These are phyloP conservation scores for Pyrenophora graminea DNA, from an alignment of 2,329 filamentous ascomycete genomes.

Conservation along the genomic window DNA sequence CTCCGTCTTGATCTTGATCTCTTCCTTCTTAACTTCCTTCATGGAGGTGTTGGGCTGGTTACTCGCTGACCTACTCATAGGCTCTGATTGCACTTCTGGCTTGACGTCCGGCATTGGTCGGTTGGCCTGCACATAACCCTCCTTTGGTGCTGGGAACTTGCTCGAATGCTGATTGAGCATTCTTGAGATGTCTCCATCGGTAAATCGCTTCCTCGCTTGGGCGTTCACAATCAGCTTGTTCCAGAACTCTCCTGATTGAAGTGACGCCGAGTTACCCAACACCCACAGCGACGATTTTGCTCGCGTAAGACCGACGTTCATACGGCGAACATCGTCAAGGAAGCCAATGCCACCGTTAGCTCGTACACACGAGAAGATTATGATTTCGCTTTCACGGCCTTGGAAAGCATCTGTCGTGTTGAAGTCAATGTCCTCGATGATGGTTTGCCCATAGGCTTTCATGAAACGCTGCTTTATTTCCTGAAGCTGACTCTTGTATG, in stretches of 20 bases:
- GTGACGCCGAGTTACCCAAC: conserved; percentile 84
- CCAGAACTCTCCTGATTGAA: conserved; percentile 91
- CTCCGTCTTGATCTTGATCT: conserved; percentile 30
- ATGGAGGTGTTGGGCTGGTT: conserved; percentile 22
- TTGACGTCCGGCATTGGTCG: conserved; percentile 27
- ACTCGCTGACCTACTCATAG: conserved; percentile 30
- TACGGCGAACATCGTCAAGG: conserved; percentile 95
- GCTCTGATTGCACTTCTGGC: conserved; percentile 28
- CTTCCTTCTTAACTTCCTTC: conserved; percentile 28
- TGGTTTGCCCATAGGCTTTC: conserved; percentile 70
- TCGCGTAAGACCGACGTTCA: conserved; percentile 98
- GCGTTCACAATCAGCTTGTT: conserved; percentile 82
- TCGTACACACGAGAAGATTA: conserved; percentile 98
- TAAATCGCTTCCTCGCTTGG: conserved; percentile 73
- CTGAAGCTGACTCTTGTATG: conserved; percentile 90
- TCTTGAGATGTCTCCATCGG: conserved; percentile 64
- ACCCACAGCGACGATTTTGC: conserved; percentile 98
- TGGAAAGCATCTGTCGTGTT: conserved; percentile 99
- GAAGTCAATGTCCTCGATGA: conserved; percentile 85
- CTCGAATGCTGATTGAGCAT: conserved; percentile 60
- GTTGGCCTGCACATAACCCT: conserved; percentile 27
- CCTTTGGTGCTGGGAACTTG: conserved; percentile 42
- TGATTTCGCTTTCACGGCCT: conserved; percentile 93
- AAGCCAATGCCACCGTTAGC: conserved; percentile 97
- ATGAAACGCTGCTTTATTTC: conserved; percentile 78